A percentile compares a stretch with the other conserved stretches of the same genome.
Evolutionary conservation across 768 basidiomycete genomes (phyloP).

Genomic region (Suillus subaureus): DNA sequence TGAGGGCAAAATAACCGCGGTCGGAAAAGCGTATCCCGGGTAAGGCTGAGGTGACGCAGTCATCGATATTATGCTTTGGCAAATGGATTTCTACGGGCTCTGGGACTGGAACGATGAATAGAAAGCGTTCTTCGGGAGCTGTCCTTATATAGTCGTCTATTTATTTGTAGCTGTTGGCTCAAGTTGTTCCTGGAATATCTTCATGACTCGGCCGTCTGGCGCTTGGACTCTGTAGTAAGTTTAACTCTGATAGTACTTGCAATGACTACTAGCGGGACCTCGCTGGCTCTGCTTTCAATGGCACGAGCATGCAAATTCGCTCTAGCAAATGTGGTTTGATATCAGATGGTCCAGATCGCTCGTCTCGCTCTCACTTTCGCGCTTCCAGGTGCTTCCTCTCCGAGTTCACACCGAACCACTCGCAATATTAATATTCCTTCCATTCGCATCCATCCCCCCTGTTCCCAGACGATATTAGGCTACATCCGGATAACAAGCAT

Average conservation of each 20-base stretch:
- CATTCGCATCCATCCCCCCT: neutral
- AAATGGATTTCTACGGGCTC: neutral
- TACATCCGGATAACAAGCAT: neutral
- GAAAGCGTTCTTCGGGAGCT: neutral
- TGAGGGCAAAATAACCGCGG: conserved; percentile 22
- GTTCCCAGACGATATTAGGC: neutral
- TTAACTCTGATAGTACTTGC: neutral
- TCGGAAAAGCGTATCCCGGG: conserved; percentile 19
- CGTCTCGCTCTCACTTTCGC: neutral
- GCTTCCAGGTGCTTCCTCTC: neutral
- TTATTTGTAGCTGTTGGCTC: neutral
- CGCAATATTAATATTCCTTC: neutral
- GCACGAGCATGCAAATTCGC: neutral
- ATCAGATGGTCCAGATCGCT: neutral
- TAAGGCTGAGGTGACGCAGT: conserved; percentile 5
- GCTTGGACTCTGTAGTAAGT: neutral
- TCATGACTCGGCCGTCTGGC: no score
- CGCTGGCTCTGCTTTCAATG: neutral
- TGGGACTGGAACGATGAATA: neutral
- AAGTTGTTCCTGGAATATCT: neutral
- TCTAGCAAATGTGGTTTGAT: neutral
- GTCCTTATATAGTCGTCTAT: no score
- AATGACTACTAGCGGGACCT: neutral
- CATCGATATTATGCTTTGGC: neutral
- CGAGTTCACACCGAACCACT: neutral